phyloP scores from a whole-genome alignment of 805 yeast species.

The Lachancea sp. region DNA sequence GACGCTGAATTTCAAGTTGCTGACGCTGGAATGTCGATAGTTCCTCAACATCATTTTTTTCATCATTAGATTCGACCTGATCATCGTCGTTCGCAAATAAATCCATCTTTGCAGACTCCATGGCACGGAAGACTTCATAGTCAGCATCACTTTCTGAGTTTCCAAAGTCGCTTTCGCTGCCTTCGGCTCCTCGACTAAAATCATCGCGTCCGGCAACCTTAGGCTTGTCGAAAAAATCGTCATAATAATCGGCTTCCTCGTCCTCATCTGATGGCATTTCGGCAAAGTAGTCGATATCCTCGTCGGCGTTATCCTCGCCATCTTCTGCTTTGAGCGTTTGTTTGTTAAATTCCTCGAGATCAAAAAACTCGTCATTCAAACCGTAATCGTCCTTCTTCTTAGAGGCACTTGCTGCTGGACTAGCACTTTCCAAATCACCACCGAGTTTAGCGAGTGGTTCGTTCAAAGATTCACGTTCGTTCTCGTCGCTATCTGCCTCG shows the following conservation, averaged over 20 bases:
- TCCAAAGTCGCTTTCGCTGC: background rate
- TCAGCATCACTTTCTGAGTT: slow-evolving; percentile 21
- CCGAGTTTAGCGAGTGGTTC: background rate
- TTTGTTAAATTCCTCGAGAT: slow-evolving; percentile 75
- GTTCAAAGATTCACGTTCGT: background rate
- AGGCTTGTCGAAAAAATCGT: slow-evolving; percentile 57
- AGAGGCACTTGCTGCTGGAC: background rate
- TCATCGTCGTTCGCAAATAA: slow-evolving; percentile 43
- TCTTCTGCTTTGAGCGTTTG: slow-evolving; percentile 55
- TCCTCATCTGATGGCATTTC: slow-evolving; percentile 49
- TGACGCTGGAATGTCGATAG: slow-evolving; percentile 79
- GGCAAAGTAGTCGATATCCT: slow-evolving; percentile 44
- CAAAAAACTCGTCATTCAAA: slow-evolving; percentile 76
- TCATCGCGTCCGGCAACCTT: slow-evolving; percentile 8
- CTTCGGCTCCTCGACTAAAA: slow-evolving; percentile 13
- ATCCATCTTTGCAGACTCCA: slow-evolving; percentile 50
- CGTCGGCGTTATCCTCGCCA: slow-evolving; percentile 34
- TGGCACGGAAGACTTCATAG: slow-evolving; percentile 17
- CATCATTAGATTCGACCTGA: slow-evolving; percentile 25
- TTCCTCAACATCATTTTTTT: slow-evolving; percentile 14
- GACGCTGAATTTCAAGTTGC: slow-evolving; percentile 66
- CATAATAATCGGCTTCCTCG: slow-evolving; percentile 51
- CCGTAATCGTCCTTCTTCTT: slow-evolving; percentile 42
- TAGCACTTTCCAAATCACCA: background rate
- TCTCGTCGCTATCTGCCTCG: background rate